Base-by-base conservation (phyloP, 2,329 filamentous ascomycete genomes). In the Aureobasidium namibiae region DNA sequence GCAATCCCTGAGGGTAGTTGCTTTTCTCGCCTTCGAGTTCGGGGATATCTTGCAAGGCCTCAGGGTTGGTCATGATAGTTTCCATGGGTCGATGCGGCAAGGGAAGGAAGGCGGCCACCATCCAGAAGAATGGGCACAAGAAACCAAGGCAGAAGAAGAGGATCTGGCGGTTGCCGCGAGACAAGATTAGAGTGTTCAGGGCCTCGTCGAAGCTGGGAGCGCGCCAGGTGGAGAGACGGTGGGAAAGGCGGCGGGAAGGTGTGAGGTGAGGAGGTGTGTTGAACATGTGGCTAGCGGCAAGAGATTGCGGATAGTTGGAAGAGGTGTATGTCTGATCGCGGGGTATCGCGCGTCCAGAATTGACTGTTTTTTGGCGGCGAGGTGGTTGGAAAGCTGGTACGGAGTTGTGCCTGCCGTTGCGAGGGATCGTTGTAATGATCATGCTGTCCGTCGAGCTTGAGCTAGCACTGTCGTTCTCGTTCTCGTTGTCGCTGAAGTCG, bases 71-170 rank as follows among this genome's bases (percentile, higher is more conserved):
- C 49, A 67, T 64, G 29, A 61, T 66, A 4, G 60, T 61, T 52
- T 59, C 62, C 6, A 64, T 26, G 2, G 67, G 68, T 10, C 64
- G 63, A 18, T 65, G 60, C 9, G 71, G 70, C 24, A 73, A 60
- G 9, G 71, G 70, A 29, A 73, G 62, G 1, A 71, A 60, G 1
- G 70, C 69, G 5, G 64, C 71, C 1, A 73, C 33, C 62, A 72
- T 69, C 71, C 71, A 73, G 39, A 68, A 62, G 2, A 71, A 42
- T 3, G 71, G 71, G 50, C 67, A 68, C 6, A 72, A 48, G 63
- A 73, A 73, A 33, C 71, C 71, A 8, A 70, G 61, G 16, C 65
- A 65, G 61, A 73, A 73, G 21, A 71, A 63, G 9, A 72, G 61
- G 39, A 72, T 68, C 49, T 73, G 71, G 5, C 70, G 63, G 45